Evolutionary conservation across 1,284 basidiomycete species (phyloP).

Genomic region (Polyporus tsugae): DNA sequence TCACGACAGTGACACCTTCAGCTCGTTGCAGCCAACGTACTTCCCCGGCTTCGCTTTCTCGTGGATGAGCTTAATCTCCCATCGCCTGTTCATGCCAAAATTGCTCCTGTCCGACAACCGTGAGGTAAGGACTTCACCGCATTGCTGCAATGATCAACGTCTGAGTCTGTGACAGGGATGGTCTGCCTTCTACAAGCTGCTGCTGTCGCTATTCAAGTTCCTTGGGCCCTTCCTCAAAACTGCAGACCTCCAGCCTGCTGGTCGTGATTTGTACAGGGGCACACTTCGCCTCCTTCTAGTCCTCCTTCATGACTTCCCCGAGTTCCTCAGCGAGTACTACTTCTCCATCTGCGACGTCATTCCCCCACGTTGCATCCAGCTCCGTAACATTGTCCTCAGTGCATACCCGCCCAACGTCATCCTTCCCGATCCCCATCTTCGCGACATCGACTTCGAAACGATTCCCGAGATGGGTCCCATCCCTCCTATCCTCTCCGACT

Average conservation of each 20-base stretch:
- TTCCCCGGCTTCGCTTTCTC: slow-evolving; percentile 99
- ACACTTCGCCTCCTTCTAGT: slow-evolving; percentile 92
- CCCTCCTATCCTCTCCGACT: slow-evolving; percentile 92
- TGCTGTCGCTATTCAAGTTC: slow-evolving; percentile 95
- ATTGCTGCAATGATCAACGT: background rate
- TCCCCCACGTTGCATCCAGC: slow-evolving; percentile 92
- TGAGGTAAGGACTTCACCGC: slow-evolving; percentile 59
- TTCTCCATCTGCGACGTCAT: slow-evolving; percentile 95
- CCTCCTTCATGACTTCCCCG: slow-evolving; percentile 98
- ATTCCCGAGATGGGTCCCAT: slow-evolving; percentile 91
- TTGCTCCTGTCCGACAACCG: slow-evolving; percentile 85
- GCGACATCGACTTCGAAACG: slow-evolving; percentile 72
- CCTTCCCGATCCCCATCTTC: slow-evolving; percentile 90
- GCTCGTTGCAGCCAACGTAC: slow-evolving; percentile 94
- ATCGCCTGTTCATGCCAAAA: slow-evolving; percentile 98
- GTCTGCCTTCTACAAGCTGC: slow-evolving; percentile 94
- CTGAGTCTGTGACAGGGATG: slow-evolving; percentile 68
- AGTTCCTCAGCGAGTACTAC: slow-evolving; percentile 97
- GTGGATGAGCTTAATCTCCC: slow-evolving; percentile 97
- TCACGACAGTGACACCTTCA: slow-evolving; percentile 85
- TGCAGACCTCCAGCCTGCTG: slow-evolving; percentile 81
- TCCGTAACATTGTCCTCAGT: slow-evolving; percentile 96
- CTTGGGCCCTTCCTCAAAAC: slow-evolving; percentile 90
- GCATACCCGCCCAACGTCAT: slow-evolving; percentile 91
- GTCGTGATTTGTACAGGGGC: slow-evolving; percentile 94